Evolutionary conservation across 2,329 filamentous ascomycete genomes (phyloP).

Genomic region (Cladosporium sp.): DNA sequence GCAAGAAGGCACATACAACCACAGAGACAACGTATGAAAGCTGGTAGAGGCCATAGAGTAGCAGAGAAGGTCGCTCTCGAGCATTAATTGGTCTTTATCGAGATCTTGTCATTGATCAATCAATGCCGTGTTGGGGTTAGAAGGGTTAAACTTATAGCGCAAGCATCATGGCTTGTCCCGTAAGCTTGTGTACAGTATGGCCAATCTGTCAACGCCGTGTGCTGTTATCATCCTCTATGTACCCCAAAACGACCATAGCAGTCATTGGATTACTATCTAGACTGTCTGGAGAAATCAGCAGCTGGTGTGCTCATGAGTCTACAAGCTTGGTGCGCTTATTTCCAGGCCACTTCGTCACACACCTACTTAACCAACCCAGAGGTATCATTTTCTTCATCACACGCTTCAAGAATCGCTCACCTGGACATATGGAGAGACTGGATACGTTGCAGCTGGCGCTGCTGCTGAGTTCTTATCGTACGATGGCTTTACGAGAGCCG

Average conservation of each 20-base stretch:
- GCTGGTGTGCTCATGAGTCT: background rate
- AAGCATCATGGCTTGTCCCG: background rate
- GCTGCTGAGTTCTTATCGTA: background rate
- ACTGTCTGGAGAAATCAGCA: background rate
- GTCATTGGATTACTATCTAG: background rate
- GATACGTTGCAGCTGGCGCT: background rate
- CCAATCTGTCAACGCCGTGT: background rate
- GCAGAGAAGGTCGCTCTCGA: background rate
- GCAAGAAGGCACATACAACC: background rate
- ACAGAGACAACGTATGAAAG: background rate
- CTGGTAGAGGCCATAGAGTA: background rate
- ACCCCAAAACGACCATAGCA: background rate
- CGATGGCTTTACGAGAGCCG: background rate
- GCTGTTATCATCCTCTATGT: background rate
- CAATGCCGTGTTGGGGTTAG: background rate
- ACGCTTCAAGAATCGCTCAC: background rate
- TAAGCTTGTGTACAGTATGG: background rate
- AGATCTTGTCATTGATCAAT: background rate
- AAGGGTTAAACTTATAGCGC: background rate
- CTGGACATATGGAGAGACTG: background rate
- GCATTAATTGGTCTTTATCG: background rate
- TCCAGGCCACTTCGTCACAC: background rate
- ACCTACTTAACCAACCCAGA: background rate
- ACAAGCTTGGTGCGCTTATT: background rate
- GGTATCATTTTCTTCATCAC: background rate